Evolutionary conservation across 371 early-diverging fungal genomes (phyloP), one percentile per base, ranked within the genome.

Genomic region (Coemansia sp.): DNA sequence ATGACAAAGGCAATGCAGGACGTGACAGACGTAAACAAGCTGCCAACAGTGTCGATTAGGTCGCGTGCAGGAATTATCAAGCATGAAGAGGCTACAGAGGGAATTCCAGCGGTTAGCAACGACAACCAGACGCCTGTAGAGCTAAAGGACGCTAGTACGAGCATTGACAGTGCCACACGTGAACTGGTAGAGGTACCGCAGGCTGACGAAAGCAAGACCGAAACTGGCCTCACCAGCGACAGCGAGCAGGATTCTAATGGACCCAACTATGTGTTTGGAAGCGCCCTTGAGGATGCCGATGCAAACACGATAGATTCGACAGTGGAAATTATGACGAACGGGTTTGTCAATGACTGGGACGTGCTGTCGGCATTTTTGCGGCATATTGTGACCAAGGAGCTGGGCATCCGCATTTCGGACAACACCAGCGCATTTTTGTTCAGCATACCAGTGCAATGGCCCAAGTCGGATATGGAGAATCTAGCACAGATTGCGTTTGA

Each of bases 401-500:
- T 94, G 8, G 83, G 84, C 33, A 87, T 95, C 59, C 88, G 89
- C 48, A 85, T 92, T 65, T 80, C 87, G 1, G 83, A 86, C 48
- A 95, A 94, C 80, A 88, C 89, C 54, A 85, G 86, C 48, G 91
- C 94, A 12, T 87, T 93, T 0, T 59, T 96, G 59, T 73, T 94
- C 52, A 79, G 88, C 12, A 86, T 93, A 2, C 97, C 97, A 20
- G 82, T 85, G 20, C 72, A 83, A 39, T 96, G 96, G 96, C 84
- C 90, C 14, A 91, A 92, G 63, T 75, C 84, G n/a, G 93, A 96
- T 57, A 83, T 87, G 48, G 94, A 94, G 81, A 85, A 86, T 14
- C 86, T 91, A 37, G 87, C 91, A 14, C 93, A 94, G 80, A 89
- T 95, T 28, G 88, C 92, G 64, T 97, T 97, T 80, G 96, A 96